phyloP scores from a whole-genome alignment of 2,329 filamentous ascomycete genomes.

The Apiospora hydei region DNA sequence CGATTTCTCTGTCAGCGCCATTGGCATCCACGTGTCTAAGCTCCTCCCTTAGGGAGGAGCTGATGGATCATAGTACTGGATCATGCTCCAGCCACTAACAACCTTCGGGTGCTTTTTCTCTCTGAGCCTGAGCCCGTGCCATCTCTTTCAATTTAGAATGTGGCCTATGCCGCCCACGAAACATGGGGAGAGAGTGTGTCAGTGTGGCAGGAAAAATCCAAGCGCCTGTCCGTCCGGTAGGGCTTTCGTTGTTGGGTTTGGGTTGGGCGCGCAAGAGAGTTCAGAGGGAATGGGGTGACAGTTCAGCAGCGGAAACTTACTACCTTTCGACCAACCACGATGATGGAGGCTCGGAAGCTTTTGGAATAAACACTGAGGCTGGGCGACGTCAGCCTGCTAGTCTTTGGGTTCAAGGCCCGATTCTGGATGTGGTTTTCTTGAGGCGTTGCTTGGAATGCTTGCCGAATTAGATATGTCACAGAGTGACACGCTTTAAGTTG shows the following conservation, averaged over 20 bases:
- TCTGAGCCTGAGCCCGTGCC: background rate
- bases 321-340: constrained; percentile 8
- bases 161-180: constrained; percentile 4
- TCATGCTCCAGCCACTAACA: background rate
- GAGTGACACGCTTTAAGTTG: background rate
- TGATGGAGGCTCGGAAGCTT: background rate
- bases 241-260: background rate
- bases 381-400: background rate
- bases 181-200: background rate
- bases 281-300: background rate
- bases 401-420: background rate
- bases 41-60: background rate
- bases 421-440: background rate
- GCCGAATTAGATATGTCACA: background rate
- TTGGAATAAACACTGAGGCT: background rate
- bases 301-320: background rate
- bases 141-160: background rate
- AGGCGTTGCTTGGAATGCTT: constrained; percentile 14
- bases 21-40: constrained; percentile 9
- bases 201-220: background rate
- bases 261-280: background rate
- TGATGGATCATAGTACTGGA: background rate
- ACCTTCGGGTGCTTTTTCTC: background rate
- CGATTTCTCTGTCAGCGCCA: constrained; percentile 10
- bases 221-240: constrained; percentile 3